Percentiles rank a stretch among this genome's conserved stretches.
Evolutionary conservation across 306 rosid genomes (phyloP).

Genomic region (Abrus pulchellus): DNA sequence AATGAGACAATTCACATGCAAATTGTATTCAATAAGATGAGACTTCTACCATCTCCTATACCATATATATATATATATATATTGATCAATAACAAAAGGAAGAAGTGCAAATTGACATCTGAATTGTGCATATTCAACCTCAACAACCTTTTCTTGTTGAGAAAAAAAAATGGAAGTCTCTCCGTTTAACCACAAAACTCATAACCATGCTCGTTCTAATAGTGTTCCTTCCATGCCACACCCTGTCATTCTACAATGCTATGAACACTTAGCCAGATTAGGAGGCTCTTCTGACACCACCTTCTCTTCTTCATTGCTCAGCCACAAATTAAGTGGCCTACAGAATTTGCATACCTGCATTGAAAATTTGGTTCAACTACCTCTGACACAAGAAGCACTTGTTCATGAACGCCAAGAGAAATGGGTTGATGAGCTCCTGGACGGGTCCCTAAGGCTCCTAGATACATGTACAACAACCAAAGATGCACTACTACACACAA

Average conservation of each 20-base stretch:
- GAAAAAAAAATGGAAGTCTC: slow-evolving; percentile 53
- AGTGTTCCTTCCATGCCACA: slow-evolving; percentile 56
- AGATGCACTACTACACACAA: slow-evolving; percentile 53
- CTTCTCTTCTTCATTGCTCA: slow-evolving; percentile 39
- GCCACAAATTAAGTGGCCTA: slow-evolving; percentile 45
- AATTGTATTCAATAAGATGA: slow-evolving; percentile 37
- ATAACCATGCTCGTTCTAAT: slow-evolving; percentile 55
- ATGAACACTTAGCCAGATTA: slow-evolving; percentile 45
- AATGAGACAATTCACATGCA: too few relatives aligned
- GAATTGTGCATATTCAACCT: slow-evolving; percentile 37
- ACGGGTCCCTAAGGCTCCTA: slow-evolving; percentile 54
- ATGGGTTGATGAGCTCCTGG: slow-evolving; percentile 54
- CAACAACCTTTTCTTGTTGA: slow-evolving; percentile 37
- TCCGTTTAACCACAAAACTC: slow-evolving; percentile 41
- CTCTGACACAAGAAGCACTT: slow-evolving; percentile 47
- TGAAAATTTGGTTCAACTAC: slow-evolving; percentile 50
- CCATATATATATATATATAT: slow-evolving; percentile 38
- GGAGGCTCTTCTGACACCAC: slow-evolving; percentile 38
- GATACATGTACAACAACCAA: slow-evolving; percentile 52
- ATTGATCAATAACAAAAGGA: slow-evolving; percentile 34
- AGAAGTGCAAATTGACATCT: slow-evolving; percentile 43
- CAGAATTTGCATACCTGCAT: slow-evolving; percentile 46
- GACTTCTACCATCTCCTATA: slow-evolving; percentile 32
- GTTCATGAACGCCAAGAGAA: slow-evolving; percentile 44
- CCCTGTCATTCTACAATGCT: slow-evolving; percentile 52